These are phyloP conservation scores for Fraxinus floribunda DNA, from an alignment of 305 asterid genomes.

Conservation along the genomic window DNA sequence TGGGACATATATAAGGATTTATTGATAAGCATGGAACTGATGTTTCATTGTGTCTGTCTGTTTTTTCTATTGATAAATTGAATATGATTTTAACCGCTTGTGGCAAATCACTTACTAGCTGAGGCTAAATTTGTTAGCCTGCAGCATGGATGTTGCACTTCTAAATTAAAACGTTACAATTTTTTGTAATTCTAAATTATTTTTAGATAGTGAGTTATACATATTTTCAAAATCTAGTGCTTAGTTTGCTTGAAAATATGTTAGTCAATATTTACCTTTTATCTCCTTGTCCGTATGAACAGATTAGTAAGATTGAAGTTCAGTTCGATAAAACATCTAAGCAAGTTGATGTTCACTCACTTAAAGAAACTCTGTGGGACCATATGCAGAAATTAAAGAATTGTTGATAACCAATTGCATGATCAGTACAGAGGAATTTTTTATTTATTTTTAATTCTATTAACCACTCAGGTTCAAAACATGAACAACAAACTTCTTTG, in stretches of 20 bases:
- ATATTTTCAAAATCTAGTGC: neutral
- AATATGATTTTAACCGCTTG: neutral
- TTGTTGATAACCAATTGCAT: neutral
- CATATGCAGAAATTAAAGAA: constrained; percentile 44
- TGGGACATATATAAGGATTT: neutral
- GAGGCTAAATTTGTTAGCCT: neutral
- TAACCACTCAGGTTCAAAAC: neutral
- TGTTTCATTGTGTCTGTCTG: neutral
- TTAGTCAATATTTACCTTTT: constrained; percentile 1
- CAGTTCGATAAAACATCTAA: constrained; percentile 83
- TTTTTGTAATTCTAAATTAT: neutral
- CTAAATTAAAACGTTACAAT: neutral
- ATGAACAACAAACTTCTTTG: neutral
- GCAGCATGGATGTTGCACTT: neutral
- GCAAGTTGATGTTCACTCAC: constrained; percentile 90
- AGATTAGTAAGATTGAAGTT: constrained; percentile 86
- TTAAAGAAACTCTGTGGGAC: constrained; percentile 91
- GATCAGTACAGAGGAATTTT: neutral
- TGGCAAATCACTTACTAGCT: neutral
- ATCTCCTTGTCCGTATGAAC: constrained; percentile 20
- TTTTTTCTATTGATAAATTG: neutral
- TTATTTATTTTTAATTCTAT: neutral
- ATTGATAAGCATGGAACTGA: neutral
- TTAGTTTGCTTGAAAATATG: constrained; percentile 5
- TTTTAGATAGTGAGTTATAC: neutral